Evolutionary conservation across 768 basidiomycete genomes (phyloP).

Genomic region (Mycena vitilis): DNA sequence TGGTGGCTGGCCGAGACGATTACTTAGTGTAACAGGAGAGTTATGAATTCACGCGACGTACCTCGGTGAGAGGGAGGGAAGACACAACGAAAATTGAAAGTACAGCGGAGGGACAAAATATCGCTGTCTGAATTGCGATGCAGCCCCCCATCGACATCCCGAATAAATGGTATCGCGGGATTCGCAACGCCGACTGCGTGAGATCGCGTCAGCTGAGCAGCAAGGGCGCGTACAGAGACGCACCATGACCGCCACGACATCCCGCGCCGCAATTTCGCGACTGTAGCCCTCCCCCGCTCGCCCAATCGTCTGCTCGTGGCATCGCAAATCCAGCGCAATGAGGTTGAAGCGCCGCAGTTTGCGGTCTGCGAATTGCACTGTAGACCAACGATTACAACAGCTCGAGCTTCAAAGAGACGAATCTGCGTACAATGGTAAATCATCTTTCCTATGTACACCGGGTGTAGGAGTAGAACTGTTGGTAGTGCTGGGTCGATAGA

Average conservation of each 20-base stretch:
- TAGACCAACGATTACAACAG: not conserved
- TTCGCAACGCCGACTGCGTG: slow-evolving; percentile 21
- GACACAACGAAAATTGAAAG: slow-evolving; percentile 34
- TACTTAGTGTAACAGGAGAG: too few species aligned
- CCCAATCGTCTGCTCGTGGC: slow-evolving; percentile 35
- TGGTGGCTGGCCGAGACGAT: slow-evolving; percentile 21
- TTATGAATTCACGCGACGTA: not conserved
- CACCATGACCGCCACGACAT: slow-evolving; percentile 36
- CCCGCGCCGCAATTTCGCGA: slow-evolving; percentile 33
- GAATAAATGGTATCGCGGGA: slow-evolving; percentile 34
- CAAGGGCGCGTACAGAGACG: not conserved
- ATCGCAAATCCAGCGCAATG: slow-evolving; percentile 32
- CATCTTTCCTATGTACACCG: slow-evolving; percentile 35
- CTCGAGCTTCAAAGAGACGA: not conserved
- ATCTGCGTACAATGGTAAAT: slow-evolving; percentile 28
- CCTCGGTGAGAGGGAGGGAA: slow-evolving; percentile 34
- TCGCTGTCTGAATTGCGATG: slow-evolving; percentile 32
- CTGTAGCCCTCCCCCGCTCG: slow-evolving; percentile 23
- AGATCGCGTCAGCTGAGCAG: not conserved
- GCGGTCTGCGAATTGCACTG: slow-evolving; percentile 35
- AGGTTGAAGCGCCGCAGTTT: slow-evolving; percentile 36
- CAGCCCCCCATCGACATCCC: slow-evolving; percentile 38
- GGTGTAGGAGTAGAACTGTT: slow-evolving; percentile 37
- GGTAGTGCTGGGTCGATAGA: slow-evolving; percentile 26
- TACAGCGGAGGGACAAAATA: slow-evolving; percentile 24